Percentiles rank a stretch among this genome's conserved stretches.
phyloP scores from a whole-genome alignment of 2,329 filamentous ascomycete species.

The Biscogniauxia marginata region DNA sequence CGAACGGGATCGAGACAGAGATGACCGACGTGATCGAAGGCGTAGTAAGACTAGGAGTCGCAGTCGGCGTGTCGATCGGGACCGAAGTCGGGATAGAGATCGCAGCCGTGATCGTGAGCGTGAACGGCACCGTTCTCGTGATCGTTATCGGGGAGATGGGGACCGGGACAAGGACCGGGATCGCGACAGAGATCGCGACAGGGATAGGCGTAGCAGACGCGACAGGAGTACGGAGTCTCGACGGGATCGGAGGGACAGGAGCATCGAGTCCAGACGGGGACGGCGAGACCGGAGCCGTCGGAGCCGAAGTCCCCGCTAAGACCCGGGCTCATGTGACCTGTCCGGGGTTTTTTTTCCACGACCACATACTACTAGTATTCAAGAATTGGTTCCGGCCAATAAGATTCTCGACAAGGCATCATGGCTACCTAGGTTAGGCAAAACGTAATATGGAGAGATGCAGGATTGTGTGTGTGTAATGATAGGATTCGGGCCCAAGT shows the following conservation, averaged over 20 bases:
- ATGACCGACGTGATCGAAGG: slow-evolving; percentile 20
- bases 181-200: slow-evolving; percentile 31
- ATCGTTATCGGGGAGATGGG: slow-evolving; percentile 53
- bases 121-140: slow-evolving; percentile 39
- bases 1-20: slow-evolving; percentile 20
- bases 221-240: slow-evolving; percentile 25
- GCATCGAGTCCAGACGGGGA: slow-evolving; percentile 6
- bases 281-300: slow-evolving; percentile 20
- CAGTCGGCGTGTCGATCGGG: slow-evolving; percentile 32
- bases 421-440: too few species aligned
- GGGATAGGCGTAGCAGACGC: slow-evolving; percentile 20
- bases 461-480: too few species aligned
- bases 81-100: slow-evolving; percentile 32
- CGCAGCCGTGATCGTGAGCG: slow-evolving; percentile 36
- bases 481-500: too few species aligned
- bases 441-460: too few species aligned
- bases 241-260: slow-evolving; percentile 28
- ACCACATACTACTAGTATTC: too few species aligned
- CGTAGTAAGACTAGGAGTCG: slow-evolving; percentile 33
- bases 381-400: too few species aligned
- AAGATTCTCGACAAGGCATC: too few species aligned
- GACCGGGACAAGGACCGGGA: slow-evolving; percentile 38
- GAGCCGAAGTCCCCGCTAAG: slow-evolving; percentile 29
- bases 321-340: slow-evolving; percentile 1
- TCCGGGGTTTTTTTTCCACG: background rate